phyloP scores from a whole-genome alignment of 805 yeast species.

The Schwanniomyces occidentalis region DNA sequence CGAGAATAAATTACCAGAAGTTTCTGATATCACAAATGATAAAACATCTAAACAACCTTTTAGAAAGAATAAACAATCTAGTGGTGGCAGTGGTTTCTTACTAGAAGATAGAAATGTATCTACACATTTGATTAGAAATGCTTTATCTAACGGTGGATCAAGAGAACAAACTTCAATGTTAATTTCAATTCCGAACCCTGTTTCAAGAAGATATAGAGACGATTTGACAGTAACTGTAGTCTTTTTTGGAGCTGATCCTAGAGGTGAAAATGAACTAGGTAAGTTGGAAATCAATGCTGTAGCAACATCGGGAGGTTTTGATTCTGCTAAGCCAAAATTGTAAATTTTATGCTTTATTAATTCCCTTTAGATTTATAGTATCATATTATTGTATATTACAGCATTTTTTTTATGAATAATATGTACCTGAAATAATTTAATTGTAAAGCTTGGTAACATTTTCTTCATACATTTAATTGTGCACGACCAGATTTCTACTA shows the following conservation, averaged over 20 bases:
- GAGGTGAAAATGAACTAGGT: constrained; percentile 45
- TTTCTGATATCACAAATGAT: constrained; percentile 60
- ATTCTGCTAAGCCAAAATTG: constrained; percentile 47
- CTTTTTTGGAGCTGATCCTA: constrained; percentile 70
- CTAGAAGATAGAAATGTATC: constrained; percentile 86
- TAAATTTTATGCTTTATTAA: too few species aligned
- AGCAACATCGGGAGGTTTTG: constrained; percentile 61
- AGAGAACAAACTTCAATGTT: constrained; percentile 86
- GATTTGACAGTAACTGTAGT: constrained; percentile 95
- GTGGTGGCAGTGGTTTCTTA: constrained; percentile 43
- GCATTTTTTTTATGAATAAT: too few species aligned
- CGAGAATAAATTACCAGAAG: constrained; percentile 59
- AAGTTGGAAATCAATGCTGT: constrained; percentile 53
- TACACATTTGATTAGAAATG: constrained; percentile 92
- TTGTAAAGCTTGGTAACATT: background rate
- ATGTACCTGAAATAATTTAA: too few species aligned
- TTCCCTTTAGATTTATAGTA: too few species aligned
- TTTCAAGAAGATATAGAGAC: constrained; percentile 89
- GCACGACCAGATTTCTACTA: background rate
- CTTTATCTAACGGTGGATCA: constrained; percentile 82
- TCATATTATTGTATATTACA: too few species aligned
- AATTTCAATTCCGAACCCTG: constrained; percentile 87
- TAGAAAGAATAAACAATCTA: constrained; percentile 47
- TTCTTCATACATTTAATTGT: background rate
- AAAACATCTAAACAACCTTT: constrained; percentile 72